Evolutionary conservation across 306 rosid genomes (phyloP), one percentile per base, ranked within the genome.

Genomic region (Glycine soja): DNA sequence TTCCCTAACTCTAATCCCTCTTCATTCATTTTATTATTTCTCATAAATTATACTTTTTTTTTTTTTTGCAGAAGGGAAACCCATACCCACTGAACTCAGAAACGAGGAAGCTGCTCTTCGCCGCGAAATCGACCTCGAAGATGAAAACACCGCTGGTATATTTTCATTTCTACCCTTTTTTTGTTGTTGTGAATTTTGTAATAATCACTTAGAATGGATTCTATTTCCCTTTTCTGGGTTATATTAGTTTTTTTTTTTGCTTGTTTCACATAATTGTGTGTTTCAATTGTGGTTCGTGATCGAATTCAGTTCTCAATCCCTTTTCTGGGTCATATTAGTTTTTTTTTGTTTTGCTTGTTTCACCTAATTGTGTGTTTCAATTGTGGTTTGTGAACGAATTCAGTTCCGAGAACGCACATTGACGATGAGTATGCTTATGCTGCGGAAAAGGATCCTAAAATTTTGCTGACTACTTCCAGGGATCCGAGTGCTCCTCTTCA

Each of bases 341-440:
- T 24, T 24, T 10, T 18, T 7, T 34, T 5, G 58, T 38, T 72
- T 7, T 48, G 30, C 30, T 45, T 80, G 19, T 30, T 5, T 52
- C 42, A 72, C 15, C 30, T 42, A 24, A 24, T 63, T 53, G 64
- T 70, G 51, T 63, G 16, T 63, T 74, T 24, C 57, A 70, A 16
- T 56, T 15, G 46, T 72, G 85, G 24, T 62, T 58, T 70, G 38
- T 47, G 42, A 16, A 16, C 30, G 67, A 72, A 63, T 67, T 64
- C 85, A 95, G 98, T 90, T 48, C 97, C 94, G 5, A 95, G 88
- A 85, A 82, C 90, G 14, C 92, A 87, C 80, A 95, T 95, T 30
- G 98, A 91, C 78, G 97, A 93, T 69, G 98, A 95, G 88, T 95
- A 95, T 80, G 99, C 99, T 14, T 79, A 79, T 80, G 90, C 98